These are phyloP conservation scores for Arthrobotrys pseudoclavata DNA, from an alignment of 2,329 filamentous ascomycete genomes.

Conservation along the genomic window DNA sequence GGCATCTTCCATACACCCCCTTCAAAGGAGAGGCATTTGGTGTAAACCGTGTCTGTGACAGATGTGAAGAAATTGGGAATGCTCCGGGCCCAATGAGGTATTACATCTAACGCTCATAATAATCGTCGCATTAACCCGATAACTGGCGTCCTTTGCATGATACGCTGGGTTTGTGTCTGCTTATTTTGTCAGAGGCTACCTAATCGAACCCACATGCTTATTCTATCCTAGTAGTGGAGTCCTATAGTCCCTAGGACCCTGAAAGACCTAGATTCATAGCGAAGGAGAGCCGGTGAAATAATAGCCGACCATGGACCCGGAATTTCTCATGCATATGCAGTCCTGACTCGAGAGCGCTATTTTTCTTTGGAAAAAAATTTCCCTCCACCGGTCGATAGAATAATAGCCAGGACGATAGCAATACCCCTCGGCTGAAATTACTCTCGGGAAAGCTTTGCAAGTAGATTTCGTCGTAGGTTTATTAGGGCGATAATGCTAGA, in stretches of 20 bases:
- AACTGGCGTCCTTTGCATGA: too few relatives aligned
- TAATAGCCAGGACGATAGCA: background rate
- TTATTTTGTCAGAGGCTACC: background rate
- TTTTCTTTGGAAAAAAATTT: background rate
- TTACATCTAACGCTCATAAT: too few relatives aligned
- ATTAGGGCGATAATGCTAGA: background rate
- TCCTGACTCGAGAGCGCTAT: background rate
- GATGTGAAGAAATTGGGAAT: too few relatives aligned
- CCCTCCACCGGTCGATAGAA: background rate
- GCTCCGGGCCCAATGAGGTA: too few relatives aligned
- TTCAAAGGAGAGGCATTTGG: too few relatives aligned
- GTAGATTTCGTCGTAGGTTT: background rate
- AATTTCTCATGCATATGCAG: background rate
- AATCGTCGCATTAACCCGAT: too few relatives aligned
- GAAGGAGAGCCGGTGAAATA: background rate
- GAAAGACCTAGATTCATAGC: background rate
- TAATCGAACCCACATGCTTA: background rate
- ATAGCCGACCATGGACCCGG: constrained; percentile 10
- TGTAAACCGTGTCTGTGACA: too few relatives aligned
- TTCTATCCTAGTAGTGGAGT: background rate
- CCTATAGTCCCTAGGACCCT: background rate
- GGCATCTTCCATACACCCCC: too few relatives aligned
- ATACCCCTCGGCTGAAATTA: constrained; percentile 6
- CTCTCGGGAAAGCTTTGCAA: background rate
- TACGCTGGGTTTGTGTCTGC: too few relatives aligned